Evolutionary conservation across 192 early-diverging fungal genomes (phyloP), one percentile per base, ranked within the genome.

Genomic region (Coemansia umbellata): DNA sequence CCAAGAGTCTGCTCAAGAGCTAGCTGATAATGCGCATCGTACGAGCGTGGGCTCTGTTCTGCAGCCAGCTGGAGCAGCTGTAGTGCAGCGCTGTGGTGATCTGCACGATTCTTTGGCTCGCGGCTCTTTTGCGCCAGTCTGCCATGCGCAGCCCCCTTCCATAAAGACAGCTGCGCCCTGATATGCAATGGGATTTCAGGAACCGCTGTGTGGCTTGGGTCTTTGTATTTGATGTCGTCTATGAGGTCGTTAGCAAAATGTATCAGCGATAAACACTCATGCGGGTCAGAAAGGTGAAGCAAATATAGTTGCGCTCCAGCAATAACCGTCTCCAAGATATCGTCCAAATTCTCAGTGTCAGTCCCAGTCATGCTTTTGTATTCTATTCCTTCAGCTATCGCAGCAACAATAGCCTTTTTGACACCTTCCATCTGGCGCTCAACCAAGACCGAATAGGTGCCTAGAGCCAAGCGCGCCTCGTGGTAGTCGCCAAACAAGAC

Each of bases 381-480:
- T 24, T 36, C 33, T 0, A 52, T 47, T 30, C 56, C 54, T 15
- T 32, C 53, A 47, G 47, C 32, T 48, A 50, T 22, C 18, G 60
- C 33, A 27, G 58, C 55, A 9, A 15, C 37, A 5, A 61, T 14
- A 2, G 47, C 47, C 55, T 65, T 64, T 32, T 63, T 50, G 33
- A 65, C 50, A 5, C 53, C 41, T 44, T 71, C 62, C 42, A 80
- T 39, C 14, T 77, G 74, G 5, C 78, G 67, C 28, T 74, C 79
- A 15, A 78, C 77, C 60, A 87, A 58, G 31, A 74, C 55, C 42
- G 80, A 50, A 55, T 91, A 91, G 1, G 86, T 73, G 24, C 67
- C 58, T 4, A 91, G 49, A 18, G 84, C 87, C 50, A 85, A 59
- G n/a, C 82, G 76, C 0, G 87, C 89, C 67, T 91, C 89, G 41